Conservation (phyloP, 2,329 filamentous ascomycete genomes). For the Orbilia blumenaviensis region DNA sequence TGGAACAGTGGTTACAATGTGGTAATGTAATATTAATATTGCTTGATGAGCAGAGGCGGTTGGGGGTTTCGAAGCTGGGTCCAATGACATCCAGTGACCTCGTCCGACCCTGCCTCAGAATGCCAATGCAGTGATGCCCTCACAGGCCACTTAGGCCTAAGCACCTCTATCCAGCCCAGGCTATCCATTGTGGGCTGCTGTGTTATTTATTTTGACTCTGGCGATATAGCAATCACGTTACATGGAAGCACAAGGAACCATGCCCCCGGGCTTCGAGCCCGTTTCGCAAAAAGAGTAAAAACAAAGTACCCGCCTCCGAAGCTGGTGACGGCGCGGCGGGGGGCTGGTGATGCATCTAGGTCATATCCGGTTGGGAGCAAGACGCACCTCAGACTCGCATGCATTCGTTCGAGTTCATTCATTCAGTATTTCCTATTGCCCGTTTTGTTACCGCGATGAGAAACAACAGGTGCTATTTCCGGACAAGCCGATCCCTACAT, state of each 20-base stretch:
- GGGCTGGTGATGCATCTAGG: conserved; percentile 52
- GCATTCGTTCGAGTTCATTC: conserved; percentile 9
- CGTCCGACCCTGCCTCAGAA: conserved; percentile 16
- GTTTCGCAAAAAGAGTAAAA: conserved; percentile 32
- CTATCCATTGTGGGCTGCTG: conserved; percentile 17
- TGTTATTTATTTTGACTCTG: conserved; percentile 23
- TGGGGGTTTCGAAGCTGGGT: conserved; percentile 1
- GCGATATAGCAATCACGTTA: conserved; percentile 35
- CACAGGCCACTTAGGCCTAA: not conserved
- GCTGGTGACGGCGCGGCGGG: conserved; percentile 12
- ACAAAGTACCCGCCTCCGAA: conserved; percentile 10
- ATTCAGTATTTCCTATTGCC: conserved; percentile 19
- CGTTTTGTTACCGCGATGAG: conserved; percentile 39
- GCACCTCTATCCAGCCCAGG: conserved; percentile 18
- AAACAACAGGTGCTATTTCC: conserved; percentile 53
- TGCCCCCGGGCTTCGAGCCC: not conserved
- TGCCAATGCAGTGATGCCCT: not conserved
- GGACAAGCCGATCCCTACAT: conserved; percentile 54
- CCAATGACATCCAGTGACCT: conserved; percentile 38
- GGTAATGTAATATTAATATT: conserved; percentile 22
- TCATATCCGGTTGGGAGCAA: conserved; percentile 53
- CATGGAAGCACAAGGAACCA: not conserved
- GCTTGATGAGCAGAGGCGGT: conserved; percentile 29
- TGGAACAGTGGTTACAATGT: not conserved
- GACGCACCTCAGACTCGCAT: conserved; percentile 49